Percentiles rank a stretch among this genome's conserved stretches.
Evolutionary conservation across 2,329 filamentous ascomycete genomes (phyloP).

Genomic region (Epicoccum sorghinum): DNA sequence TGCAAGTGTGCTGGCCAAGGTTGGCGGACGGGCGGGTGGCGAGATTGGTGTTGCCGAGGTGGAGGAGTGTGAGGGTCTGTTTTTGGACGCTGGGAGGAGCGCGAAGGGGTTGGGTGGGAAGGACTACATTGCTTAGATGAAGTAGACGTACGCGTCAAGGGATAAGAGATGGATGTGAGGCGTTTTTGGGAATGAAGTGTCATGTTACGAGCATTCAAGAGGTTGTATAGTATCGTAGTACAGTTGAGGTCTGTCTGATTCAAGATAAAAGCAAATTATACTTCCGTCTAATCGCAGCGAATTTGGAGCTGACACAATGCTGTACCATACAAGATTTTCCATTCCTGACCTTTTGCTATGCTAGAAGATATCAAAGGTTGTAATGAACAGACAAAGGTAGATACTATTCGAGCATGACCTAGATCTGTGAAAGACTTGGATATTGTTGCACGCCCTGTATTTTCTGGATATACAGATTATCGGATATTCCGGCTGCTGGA

Average conservation of each 20-base stretch:
- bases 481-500: too few relatives aligned
- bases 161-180: slow-evolving; percentile 6
- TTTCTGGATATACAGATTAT: too few relatives aligned
- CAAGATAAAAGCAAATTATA: not conserved
- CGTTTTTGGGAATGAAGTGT: not conserved
- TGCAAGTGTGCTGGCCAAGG: slow-evolving; percentile 86
- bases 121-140: slow-evolving; percentile 42
- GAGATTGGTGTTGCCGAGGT: slow-evolving; percentile 63
- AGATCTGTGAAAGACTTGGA: too few relatives aligned
- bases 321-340: too few relatives aligned
- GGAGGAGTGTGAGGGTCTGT: slow-evolving; percentile 55
- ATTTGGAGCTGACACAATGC: too few relatives aligned
- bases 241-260: too few relatives aligned
- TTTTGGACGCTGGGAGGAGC: slow-evolving; percentile 57
- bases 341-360: too few relatives aligned
- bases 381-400: too few relatives aligned
- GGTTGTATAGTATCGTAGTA: slow-evolving; percentile 5
- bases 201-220: not conserved
- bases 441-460: too few relatives aligned
- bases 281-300: too few relatives aligned
- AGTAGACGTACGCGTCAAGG: slow-evolving; percentile 16
- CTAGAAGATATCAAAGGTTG: too few relatives aligned
- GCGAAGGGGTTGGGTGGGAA: slow-evolving; percentile 43
- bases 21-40: slow-evolving; percentile 56
- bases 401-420: too few relatives aligned